A percentile compares a stretch with the other conserved stretches of the same genome.
Conservation (phyloP, 169 alveolate species). For the Eimeria falciformis region DNA sequence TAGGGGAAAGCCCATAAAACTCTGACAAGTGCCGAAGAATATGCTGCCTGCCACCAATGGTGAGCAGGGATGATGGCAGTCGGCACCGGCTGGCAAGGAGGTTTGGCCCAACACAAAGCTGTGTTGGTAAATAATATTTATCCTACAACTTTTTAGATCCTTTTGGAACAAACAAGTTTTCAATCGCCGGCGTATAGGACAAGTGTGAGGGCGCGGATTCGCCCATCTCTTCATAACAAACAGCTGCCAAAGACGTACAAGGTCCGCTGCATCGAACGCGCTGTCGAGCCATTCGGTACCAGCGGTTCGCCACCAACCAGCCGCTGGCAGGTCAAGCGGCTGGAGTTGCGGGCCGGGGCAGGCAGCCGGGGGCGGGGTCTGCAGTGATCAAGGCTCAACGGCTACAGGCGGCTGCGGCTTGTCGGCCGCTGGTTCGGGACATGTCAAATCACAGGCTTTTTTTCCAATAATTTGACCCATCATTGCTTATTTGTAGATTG, state of each 20-base stretch:
- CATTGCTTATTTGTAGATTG: constrained; percentile 18
- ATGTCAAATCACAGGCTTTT: constrained; percentile 51
- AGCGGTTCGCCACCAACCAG: constrained; percentile 38
- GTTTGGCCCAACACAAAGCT: constrained; percentile 63
- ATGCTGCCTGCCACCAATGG: constrained; percentile 45
- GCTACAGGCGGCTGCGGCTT: constrained; percentile 65
- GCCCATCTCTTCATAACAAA: constrained; percentile 45
- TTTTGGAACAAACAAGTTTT: constrained; percentile 3
- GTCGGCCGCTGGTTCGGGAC: constrained; percentile 69
- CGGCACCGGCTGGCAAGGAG: constrained; percentile 70
- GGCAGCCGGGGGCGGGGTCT: constrained; percentile 40
- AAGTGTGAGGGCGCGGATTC: constrained; percentile 44
- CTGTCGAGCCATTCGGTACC: constrained; percentile 55
- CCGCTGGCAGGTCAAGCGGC: constrained; percentile 46
- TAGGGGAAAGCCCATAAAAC: not conserved
- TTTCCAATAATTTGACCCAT: constrained; percentile 26
- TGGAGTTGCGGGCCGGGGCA: constrained; percentile 64
- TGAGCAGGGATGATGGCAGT: constrained; percentile 43
- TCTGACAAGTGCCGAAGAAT: not conserved
- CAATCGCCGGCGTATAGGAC: not conserved
- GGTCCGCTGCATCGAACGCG: constrained; percentile 49
- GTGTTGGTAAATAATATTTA: constrained; percentile 64
- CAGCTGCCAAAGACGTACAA: constrained; percentile 40
- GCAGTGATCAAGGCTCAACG: constrained; percentile 62
- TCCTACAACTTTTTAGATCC: not conserved